A percentile compares a stretch with the other conserved stretches of the same genome.
Conservation (phyloP, 495 filamentous ascomycete genomes). For the Talaromyces adpressus region DNA sequence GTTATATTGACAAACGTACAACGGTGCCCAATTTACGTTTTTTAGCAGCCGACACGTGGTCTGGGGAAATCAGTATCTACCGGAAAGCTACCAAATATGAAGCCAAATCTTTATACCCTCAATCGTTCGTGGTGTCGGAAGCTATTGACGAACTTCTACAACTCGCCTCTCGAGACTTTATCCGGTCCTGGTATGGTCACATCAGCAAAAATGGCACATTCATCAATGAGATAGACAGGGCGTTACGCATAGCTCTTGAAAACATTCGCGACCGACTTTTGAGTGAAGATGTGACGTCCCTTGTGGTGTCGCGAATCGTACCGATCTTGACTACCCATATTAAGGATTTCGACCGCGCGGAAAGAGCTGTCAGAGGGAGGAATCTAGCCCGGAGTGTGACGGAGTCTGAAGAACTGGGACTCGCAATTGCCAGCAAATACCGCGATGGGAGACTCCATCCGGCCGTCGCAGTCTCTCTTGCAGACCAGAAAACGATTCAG, state of each 20-base stretch:
- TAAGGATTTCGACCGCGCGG: slow-evolving; percentile 83
- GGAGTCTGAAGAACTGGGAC: slow-evolving; percentile 90
- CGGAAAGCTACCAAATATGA: slow-evolving; percentile 43
- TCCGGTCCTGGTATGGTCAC: slow-evolving; percentile 78
- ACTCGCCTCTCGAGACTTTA: slow-evolving; percentile 74
- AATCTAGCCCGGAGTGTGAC: slow-evolving; percentile 85
- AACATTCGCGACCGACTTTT: slow-evolving; percentile 62
- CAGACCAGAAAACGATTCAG: slow-evolving; percentile 73
- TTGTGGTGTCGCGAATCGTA: slow-evolving; percentile 72
- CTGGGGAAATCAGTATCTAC: slow-evolving; percentile 56
- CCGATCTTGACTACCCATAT: slow-evolving; percentile 90
- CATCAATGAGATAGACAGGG: slow-evolving; percentile 73
- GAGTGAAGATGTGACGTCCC: slow-evolving; percentile 69
- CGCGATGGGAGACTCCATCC: slow-evolving; percentile 82
- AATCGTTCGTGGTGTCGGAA: slow-evolving; percentile 72
- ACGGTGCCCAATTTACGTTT: slow-evolving; percentile 44
- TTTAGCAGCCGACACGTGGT: slow-evolving; percentile 57
- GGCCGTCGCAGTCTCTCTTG: slow-evolving; percentile 73
- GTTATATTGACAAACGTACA: slow-evolving; percentile 31
- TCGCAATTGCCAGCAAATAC: slow-evolving; percentile 91
- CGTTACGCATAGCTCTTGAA: slow-evolving; percentile 66
- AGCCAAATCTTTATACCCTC: slow-evolving; percentile 60
- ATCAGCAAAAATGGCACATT: slow-evolving; percentile 81
- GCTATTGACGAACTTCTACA: slow-evolving; percentile 74
- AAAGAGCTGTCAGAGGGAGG: slow-evolving; percentile 77